phyloP scores from a whole-genome alignment of 306 rosid species.

The Corylus avellana region DNA sequence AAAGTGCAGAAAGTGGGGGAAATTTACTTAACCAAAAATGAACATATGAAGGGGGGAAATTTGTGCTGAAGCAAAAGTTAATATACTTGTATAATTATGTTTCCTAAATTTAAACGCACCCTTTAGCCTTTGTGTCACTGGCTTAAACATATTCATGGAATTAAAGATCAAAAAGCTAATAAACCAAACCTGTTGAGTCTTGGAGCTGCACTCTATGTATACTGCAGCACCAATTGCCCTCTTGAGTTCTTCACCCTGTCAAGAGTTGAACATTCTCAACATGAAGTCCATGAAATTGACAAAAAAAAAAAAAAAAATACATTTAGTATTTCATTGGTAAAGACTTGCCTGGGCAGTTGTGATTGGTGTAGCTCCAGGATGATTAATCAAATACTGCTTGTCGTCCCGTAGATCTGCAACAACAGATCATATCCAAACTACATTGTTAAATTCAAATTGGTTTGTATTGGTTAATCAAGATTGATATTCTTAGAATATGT shows the following conservation, averaged over 20 bases:
- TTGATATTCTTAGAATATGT: neutral
- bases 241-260: constrained; percentile 92
- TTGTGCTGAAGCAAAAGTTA: too few relatives aligned
- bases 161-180: neutral
- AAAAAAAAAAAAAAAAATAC: neutral
- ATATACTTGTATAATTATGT: neutral
- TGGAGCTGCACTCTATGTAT: constrained; percentile 93
- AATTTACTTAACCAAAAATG: too few relatives aligned
- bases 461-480: neutral
- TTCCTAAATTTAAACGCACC: constrained; percentile 5
- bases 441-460: neutral
- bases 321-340: neutral
- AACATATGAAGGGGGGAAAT: too few relatives aligned
- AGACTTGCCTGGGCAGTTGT: constrained; percentile 44
- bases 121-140: neutral
- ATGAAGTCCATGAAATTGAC: neutral
- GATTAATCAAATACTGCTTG: constrained; percentile 43
- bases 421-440: neutral
- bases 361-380: constrained; percentile 50
- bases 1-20: too few relatives aligned
- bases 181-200: constrained; percentile 79
- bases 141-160: neutral
- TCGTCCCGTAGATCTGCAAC: constrained; percentile 49
- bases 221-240: constrained; percentile 89
- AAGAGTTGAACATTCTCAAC: constrained; percentile 8